Evolutionary conservation across 345 rosid species (phyloP), one percentile per base, ranked within the genome.

Genomic region (Euphorbia lathyris): DNA sequence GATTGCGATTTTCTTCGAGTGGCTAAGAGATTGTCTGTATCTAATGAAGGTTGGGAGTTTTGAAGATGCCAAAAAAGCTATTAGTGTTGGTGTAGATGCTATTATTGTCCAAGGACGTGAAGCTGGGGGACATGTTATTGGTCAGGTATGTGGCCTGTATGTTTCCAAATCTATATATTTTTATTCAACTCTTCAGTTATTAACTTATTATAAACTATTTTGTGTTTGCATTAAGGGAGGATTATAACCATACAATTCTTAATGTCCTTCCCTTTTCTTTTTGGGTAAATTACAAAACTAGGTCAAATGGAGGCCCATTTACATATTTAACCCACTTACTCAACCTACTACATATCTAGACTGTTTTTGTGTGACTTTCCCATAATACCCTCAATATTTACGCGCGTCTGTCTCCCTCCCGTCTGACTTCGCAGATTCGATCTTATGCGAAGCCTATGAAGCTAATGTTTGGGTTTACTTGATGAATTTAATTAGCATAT

Each of bases 61-160:
- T 1, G 91, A 88, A 71, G 93, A 79, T 67, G 93, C 95, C 27
- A 82, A 68, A 70, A 86, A 77, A 27, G 93, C 91, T 11, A 56
- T 86, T 42, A 52, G 65, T 66, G 87, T 80, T 45, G 91, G 93
- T 58, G 93, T 85, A 13, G 98, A 92, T 77, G 98, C 95, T 0
- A 88, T 92, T 68, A 90, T 88, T 34, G 88, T 92, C 67, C 98
- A 92, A 84, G 98, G 95, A 53, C 86, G 77, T 55, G 98, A 88
- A 86, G 98, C 95, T 13, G 96, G 95, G 38, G 98, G 98, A 14
- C 96, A 92, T 83, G 86, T 92, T 10, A 84, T 84, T 64, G 91
- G 98, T 58, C 87, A 88, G 92, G 97, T 90, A 70, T 40, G 65
- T 56, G 61, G 17, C 58, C 26, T 9, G 25, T 17, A 11, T 10